Evolutionary conservation across 2,329 filamentous ascomycete genomes (phyloP).

Genomic region (Pestalotiopsis sp.): DNA sequence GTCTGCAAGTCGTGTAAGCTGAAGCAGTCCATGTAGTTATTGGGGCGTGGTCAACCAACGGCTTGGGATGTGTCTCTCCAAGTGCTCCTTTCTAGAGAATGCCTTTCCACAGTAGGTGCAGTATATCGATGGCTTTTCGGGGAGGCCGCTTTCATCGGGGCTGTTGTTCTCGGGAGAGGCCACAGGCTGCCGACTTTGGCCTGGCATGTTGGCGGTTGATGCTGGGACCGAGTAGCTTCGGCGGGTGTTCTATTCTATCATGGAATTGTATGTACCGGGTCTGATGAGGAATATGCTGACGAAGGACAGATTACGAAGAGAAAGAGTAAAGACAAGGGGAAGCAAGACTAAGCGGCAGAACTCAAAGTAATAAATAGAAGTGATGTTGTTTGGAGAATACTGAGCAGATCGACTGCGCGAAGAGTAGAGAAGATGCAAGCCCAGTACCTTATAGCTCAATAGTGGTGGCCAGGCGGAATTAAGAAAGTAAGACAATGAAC

Average conservation of each 20-base stretch:
- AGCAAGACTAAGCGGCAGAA: too few species aligned
- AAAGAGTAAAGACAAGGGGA: too few species aligned
- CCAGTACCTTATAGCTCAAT: not conserved
- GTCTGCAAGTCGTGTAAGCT: slow-evolving; percentile 37
- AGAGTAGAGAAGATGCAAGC: slow-evolving; percentile 8
- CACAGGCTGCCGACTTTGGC: slow-evolving; percentile 3
- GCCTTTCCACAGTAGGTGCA: slow-evolving; percentile 58
- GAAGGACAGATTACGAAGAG: too few species aligned
- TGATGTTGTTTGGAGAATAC: too few species aligned
- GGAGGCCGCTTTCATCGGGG: not conserved
- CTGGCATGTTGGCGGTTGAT: not conserved
- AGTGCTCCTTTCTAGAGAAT: slow-evolving; percentile 59
- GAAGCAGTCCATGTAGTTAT: not conserved
- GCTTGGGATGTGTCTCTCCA: slow-evolving; percentile 57
- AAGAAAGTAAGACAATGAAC: slow-evolving; percentile 15
- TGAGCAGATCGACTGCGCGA: not conserved
- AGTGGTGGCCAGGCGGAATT: not conserved
- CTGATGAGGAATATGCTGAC: too few species aligned
- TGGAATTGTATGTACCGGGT: too few species aligned
- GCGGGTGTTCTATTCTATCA: too few species aligned
- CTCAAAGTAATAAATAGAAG: too few species aligned
- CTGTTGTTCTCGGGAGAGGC: not conserved
- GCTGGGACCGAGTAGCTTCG: not conserved
- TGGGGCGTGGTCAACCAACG: slow-evolving; percentile 41
- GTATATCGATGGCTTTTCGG: slow-evolving; percentile 39